Percentiles rank a stretch among this genome's conserved stretches.
Conservation (phyloP, 2,329 filamentous ascomycete species). For the Diaporthe nobilis region DNA sequence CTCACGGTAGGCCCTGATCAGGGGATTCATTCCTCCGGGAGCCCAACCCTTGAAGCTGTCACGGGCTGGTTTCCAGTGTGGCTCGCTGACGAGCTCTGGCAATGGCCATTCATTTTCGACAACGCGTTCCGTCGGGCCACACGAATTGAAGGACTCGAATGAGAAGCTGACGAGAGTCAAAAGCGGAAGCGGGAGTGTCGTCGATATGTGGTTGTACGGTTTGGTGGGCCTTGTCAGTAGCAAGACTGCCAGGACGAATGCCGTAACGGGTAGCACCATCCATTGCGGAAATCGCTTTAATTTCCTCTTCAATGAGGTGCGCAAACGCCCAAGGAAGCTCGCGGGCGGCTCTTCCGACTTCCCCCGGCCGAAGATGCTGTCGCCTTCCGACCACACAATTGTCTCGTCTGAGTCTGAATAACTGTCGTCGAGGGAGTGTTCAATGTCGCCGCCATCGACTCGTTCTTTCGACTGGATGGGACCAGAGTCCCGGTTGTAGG, state of each 20-base stretch:
- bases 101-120: constrained; percentile 41
- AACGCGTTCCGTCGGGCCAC: constrained; percentile 40
- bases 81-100: constrained; percentile 48
- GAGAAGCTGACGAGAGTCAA: constrained; percentile 48
- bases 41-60: constrained; percentile 54
- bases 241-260: neutral
- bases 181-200: constrained; percentile 51
- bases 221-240: constrained; percentile 45
- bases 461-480: constrained; percentile 14
- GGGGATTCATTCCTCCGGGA: constrained; percentile 46
- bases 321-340: neutral
- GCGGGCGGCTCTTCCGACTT: constrained; percentile 5
- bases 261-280: neutral
- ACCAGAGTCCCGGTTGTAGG: neutral
- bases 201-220: constrained; percentile 51
- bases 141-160: constrained; percentile 43
- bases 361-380: constrained; percentile 10
- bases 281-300: constrained; percentile 2
- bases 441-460: neutral
- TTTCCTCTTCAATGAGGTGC: neutral
- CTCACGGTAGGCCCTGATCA: constrained; percentile 47
- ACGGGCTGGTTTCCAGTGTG: constrained; percentile 46
- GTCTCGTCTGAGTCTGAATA: constrained; percentile 30
- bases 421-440: constrained; percentile 4
- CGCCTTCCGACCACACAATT: constrained; percentile 19